A percentile compares a stretch with the other conserved stretches of the same genome.
These are phyloP conservation scores for Vigna trinervia DNA, from an alignment of 306 rosid species.

Conservation along the genomic window DNA sequence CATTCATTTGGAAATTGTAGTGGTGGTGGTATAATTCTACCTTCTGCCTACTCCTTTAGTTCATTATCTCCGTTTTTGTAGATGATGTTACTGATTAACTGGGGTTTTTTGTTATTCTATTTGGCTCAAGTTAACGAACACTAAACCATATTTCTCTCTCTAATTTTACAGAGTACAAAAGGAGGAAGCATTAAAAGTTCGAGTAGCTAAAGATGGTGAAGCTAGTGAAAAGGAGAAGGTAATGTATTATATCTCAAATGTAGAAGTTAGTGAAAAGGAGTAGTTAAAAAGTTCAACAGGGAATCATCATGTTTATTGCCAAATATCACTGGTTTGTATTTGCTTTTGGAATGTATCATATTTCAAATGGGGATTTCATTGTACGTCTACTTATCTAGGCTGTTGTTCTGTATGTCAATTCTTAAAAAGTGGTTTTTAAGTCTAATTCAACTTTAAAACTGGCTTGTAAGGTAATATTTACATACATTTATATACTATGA, in stretches of 20 bases:
- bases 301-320: constrained; percentile 31
- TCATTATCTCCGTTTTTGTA: constrained; percentile 5
- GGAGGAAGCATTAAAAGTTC: constrained; percentile 94
- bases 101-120: constrained; percentile 19
- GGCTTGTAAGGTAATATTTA: no score
- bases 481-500: no score
- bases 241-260: constrained; percentile 23
- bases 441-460: no score
- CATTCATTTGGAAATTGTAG: neutral
- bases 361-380: constrained; percentile 28
- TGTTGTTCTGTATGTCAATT: constrained; percentile 17
- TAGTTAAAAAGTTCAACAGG: constrained; percentile 61
- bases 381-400: constrained; percentile 20
- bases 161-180: constrained; percentile 71
- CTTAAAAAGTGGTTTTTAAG: no score
- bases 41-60: constrained; percentile 33
- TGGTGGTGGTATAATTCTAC: constrained; percentile 4
- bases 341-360: constrained; percentile 17
- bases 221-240: constrained; percentile 94
- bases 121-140: constrained; percentile 37
- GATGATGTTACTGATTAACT: constrained; percentile 19
- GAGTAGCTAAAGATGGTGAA: constrained; percentile 74
- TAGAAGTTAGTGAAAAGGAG: constrained; percentile 83
- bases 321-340: constrained; percentile 27
- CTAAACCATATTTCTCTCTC: constrained; percentile 16